phyloP scores from a whole-genome alignment of 83 land plant species.

The Picea abies region DNA sequence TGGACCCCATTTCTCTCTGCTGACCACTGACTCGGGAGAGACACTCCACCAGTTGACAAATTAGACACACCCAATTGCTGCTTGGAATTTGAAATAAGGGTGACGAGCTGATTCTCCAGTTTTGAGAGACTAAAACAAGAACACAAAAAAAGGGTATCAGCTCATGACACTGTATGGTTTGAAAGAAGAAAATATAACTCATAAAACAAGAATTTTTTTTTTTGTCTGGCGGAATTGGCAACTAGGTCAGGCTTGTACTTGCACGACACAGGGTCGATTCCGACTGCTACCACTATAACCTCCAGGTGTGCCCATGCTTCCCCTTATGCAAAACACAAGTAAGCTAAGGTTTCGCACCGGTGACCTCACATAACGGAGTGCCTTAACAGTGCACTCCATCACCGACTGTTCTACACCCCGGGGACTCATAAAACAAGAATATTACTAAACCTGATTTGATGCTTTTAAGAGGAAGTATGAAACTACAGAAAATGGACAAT shows the following conservation, averaged over 20 bases:
- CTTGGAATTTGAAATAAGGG: constrained; percentile 23
- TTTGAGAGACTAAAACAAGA: constrained; percentile 29
- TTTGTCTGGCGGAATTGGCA: too few species aligned
- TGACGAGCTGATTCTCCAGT: constrained; percentile 23
- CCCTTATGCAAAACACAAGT: too few species aligned
- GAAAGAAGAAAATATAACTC: background rate
- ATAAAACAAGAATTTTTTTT: background rate
- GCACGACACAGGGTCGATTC: too few species aligned
- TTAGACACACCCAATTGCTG: background rate
- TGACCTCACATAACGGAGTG: too few species aligned
- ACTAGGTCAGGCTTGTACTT: too few species aligned
- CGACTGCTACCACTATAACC: too few species aligned
- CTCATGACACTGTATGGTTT: background rate
- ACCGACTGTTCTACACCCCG: too few species aligned
- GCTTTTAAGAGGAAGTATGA: background rate
- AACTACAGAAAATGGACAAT: background rate
- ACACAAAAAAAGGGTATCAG: constrained; percentile 3
- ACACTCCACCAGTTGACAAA: constrained; percentile 4
- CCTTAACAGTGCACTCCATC: too few species aligned
- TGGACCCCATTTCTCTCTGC: background rate
- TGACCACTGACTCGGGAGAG: too few species aligned
- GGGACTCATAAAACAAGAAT: background rate
- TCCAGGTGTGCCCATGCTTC: too few species aligned
- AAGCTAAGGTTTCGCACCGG: too few species aligned
- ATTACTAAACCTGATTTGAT: background rate